Base-by-base conservation (phyloP, 2,329 filamentous ascomycete genomes). In the Cladosporium velox region DNA sequence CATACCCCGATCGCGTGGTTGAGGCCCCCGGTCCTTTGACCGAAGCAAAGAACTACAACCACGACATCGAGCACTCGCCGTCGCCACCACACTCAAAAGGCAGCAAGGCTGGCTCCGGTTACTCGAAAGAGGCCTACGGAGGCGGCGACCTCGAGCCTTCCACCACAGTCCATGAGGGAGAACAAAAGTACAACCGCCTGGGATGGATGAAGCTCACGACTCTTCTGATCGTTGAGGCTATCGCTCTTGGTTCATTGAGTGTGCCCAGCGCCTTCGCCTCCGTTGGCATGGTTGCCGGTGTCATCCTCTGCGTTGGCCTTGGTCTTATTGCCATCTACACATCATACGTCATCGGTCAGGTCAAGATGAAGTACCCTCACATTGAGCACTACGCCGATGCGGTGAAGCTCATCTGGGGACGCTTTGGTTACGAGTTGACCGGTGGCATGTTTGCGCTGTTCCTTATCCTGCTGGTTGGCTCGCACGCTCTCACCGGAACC, bases 261-360 rank as follows among this genome's bases (percentile, higher is more conserved):
- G 76, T 88, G 5, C 86, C 86, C 1, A 81, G 81, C 64, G 83
- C 83, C 1, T 81, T 88, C 35, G 84, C 85, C 1, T 78, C 79
- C 2, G 73, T 88, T 54, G 86, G 86, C 15, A 78, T 87, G 68
- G 78, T 86, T 18, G 83, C 85, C 12, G 85, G 85, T 54, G 77
- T 88, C 12, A 80, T 89, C 64, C 76, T 87, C 38, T 82, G 86
- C 57, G 67, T 87, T 59, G 76, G 79, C n/a, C 77, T 89, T 4
- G 87, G 87, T 34, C 63, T 86, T 24, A 73, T 89, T 15, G 82
- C 87, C 18, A 87, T 85, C 59, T 90, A 89, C 74, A 88, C 86
- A 4, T 85, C 85, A 64, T 87, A 85, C 72, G 81, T 88, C 6
- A 83, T 89, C 57, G 87, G 86, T 7, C 85, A 88, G 71, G 88